These are phyloP conservation scores for Pseudocercospora macadamiae DNA, from an alignment of 2,329 filamentous ascomycete genomes.

Conservation along the genomic window DNA sequence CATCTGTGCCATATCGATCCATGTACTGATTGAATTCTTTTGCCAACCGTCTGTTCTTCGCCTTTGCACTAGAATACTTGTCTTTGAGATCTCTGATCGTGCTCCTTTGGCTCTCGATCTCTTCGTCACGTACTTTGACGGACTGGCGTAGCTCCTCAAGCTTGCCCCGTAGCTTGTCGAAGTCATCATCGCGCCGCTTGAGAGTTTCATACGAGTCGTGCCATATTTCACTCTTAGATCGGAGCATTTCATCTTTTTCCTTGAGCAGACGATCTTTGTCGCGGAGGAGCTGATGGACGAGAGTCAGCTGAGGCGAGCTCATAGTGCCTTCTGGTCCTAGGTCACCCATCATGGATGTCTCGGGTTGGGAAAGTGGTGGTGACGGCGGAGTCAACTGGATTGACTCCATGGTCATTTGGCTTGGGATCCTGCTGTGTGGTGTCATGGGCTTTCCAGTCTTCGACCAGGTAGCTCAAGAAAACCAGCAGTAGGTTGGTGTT, in stretches of 20 bases:
- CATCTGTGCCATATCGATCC: neutral
- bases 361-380: slow-evolving; percentile 3
- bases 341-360: neutral
- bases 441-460: neutral
- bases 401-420: neutral
- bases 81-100: neutral
- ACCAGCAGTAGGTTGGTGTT: neutral
- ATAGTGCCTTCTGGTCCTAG: neutral
- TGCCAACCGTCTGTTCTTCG: slow-evolving; percentile 3
- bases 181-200: neutral
- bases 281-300: neutral
- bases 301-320: neutral
- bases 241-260: neutral
- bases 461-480: neutral
- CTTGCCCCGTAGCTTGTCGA: neutral
- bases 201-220: slow-evolving; percentile 7
- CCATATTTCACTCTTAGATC: slow-evolving; percentile 7
- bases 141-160: neutral
- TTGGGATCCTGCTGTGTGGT: neutral
- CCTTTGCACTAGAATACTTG: neutral
- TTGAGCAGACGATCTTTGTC: slow-evolving; percentile 10
- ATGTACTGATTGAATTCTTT: slow-evolving; percentile 3
- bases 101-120: neutral
- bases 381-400: neutral
- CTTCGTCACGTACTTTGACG: neutral